A percentile compares a stretch with the other conserved stretches of the same genome.
Evolutionary conservation across 2,329 filamentous ascomycete genomes (phyloP).

Genomic region (Fragosphaeria purpurea): DNA sequence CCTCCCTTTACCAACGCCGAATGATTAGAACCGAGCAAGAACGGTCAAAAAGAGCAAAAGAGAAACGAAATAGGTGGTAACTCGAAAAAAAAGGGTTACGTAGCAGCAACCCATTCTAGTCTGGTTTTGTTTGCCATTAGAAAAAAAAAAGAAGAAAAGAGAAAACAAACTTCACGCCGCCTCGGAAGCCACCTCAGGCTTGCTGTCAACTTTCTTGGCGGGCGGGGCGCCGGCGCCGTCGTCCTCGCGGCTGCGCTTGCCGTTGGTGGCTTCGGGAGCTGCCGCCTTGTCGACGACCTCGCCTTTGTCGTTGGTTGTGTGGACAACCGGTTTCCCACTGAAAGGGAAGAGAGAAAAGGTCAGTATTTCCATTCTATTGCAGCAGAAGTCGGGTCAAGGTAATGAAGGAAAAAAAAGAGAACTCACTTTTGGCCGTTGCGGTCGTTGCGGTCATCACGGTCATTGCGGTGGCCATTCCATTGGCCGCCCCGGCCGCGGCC

Average conservation of each 20-base stretch:
- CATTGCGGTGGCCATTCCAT: constrained; percentile 13
- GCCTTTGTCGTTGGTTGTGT: constrained; percentile 26
- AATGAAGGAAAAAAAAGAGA: background rate
- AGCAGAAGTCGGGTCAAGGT: background rate
- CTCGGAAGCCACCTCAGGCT: constrained; percentile 21
- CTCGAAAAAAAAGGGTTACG: too few species aligned
- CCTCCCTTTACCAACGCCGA: too few species aligned
- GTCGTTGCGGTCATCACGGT: constrained; percentile 17
- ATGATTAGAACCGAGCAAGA: too few species aligned
- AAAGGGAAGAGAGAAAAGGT: background rate
- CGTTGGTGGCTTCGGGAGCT: constrained; percentile 25
- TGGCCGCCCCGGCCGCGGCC: constrained; percentile 26
- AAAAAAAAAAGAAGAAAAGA: too few species aligned
- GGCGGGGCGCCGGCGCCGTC: constrained; percentile 33
- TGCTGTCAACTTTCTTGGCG: constrained; percentile 53
- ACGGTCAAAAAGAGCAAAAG: too few species aligned
- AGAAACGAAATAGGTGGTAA: too few species aligned
- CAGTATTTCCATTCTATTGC: too few species aligned
- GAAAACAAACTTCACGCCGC: too few species aligned
- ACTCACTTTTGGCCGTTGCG: constrained; percentile 24
- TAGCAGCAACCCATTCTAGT: too few species aligned
- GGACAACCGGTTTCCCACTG: constrained; percentile 33
- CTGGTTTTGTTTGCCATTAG: too few species aligned
- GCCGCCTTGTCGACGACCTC: constrained; percentile 16
- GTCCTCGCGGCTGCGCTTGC: constrained; percentile 47